Evolutionary conservation across 2,329 filamentous ascomycete species (phyloP).

Genomic region (Aspergillus costaricaensis): DNA sequence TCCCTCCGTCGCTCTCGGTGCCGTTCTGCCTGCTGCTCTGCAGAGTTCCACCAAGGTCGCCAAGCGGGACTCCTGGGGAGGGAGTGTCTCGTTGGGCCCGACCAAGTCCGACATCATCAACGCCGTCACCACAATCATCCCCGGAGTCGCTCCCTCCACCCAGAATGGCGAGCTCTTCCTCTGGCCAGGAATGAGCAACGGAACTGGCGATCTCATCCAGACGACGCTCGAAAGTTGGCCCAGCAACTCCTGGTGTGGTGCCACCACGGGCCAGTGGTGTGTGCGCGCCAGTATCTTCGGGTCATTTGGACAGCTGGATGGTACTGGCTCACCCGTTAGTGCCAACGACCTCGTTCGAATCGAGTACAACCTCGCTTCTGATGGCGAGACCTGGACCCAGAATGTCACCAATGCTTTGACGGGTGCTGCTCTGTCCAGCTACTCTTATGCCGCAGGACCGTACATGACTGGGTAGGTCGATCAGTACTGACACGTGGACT

Average conservation of each 20-base stretch:
- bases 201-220: constrained; percentile 48
- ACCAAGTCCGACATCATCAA: constrained; percentile 43
- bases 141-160: constrained; percentile 39
- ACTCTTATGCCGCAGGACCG: constrained; percentile 38
- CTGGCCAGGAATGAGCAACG: constrained; percentile 51
- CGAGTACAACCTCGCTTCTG: constrained; percentile 27
- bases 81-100: constrained; percentile 42
- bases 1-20: background rate
- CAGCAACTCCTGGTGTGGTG: constrained; percentile 47
- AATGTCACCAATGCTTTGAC: constrained; percentile 41
- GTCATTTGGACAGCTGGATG: constrained; percentile 45
- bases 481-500: no score
- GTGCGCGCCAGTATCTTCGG: constrained; percentile 46
- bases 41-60: background rate
- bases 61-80: constrained; percentile 41
- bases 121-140: constrained; percentile 45
- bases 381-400: constrained; percentile 35
- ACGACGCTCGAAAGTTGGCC: constrained; percentile 47
- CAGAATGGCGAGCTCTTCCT: constrained; percentile 46
- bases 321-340: constrained; percentile 18
- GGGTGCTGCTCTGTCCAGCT: constrained; percentile 37
- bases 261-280: constrained; percentile 43
- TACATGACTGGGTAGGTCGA: constrained; percentile 36
- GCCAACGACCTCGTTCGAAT: constrained; percentile 36
- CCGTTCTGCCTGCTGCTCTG: constrained; percentile 21